These are phyloP conservation scores for Monilinia vaccinii-corymbosi DNA, from an alignment of 2,329 filamentous ascomycete species.

Conservation along the genomic window DNA sequence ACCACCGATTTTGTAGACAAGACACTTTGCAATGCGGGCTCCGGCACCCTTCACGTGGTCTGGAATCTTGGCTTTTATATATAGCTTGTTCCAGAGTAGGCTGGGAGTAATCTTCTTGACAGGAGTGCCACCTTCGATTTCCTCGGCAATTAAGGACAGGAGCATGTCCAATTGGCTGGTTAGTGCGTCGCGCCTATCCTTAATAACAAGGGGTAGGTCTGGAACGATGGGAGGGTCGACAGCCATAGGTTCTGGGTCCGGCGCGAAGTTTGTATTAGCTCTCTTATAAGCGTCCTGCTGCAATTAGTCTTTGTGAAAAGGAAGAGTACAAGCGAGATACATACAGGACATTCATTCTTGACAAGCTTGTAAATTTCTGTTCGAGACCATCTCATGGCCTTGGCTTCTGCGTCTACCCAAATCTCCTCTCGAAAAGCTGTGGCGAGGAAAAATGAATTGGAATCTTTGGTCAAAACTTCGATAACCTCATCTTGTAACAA, in stretches of 20 bases:
- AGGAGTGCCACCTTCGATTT: background rate
- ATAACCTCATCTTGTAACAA: background rate
- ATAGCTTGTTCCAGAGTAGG: background rate
- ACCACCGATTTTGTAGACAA: background rate
- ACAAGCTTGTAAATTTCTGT: slow-evolving; percentile 3
- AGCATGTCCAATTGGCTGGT: background rate
- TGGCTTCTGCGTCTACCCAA: background rate
- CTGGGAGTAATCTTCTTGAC: background rate
- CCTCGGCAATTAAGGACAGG: background rate
- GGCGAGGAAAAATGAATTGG: slow-evolving; percentile 5
- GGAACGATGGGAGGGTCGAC: background rate
- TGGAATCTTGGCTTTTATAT: background rate
- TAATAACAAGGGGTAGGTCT: background rate
- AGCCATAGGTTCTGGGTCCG: background rate
- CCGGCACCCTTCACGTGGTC: background rate
- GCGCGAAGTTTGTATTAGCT: background rate
- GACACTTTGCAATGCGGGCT: slow-evolving; percentile 3
- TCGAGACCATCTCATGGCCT: background rate
- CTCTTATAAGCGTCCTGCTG: background rate
- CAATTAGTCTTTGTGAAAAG: background rate
- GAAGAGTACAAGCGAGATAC: background rate
- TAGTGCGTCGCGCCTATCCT: background rate
- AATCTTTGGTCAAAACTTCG: slow-evolving; percentile 3
- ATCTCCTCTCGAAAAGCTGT: slow-evolving; percentile 1
- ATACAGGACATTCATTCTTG: slow-evolving; percentile 4